A percentile compares a stretch with the other conserved stretches of the same genome.
Conservation (phyloP, 805 yeast genomes). For the Ogataea trehalophila region DNA sequence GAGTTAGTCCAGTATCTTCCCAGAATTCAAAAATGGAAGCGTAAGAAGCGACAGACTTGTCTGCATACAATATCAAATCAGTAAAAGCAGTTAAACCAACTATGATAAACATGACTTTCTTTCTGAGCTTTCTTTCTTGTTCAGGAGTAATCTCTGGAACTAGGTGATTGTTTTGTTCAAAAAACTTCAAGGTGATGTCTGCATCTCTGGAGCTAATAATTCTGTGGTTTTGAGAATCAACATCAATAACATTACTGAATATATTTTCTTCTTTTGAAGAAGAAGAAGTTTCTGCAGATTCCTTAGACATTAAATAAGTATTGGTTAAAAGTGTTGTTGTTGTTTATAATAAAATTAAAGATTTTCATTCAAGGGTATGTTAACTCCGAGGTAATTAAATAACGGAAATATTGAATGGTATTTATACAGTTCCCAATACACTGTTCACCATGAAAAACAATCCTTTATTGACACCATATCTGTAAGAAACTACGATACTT, state of each 20-base stretch:
- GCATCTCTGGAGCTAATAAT: constrained; percentile 13
- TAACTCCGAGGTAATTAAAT: too few relatives aligned
- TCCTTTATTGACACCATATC: too few relatives aligned
- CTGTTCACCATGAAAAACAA: too few relatives aligned
- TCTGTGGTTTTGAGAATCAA: background rate
- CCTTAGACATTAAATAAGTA: too few relatives aligned
- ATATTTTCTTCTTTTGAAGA: background rate
- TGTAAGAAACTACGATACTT: too few relatives aligned
- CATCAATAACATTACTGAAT: background rate
- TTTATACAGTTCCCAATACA: too few relatives aligned
- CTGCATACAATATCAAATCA: constrained; percentile 26
- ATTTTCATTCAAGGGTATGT: too few relatives aligned
- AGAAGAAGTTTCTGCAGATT: background rate
- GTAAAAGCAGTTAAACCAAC: constrained; percentile 15
- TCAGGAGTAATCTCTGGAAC: constrained; percentile 10
- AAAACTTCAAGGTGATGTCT: constrained; percentile 19
- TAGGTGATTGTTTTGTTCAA: constrained; percentile 11
- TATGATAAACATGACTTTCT: constrained; percentile 13
- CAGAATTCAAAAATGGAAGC: constrained; percentile 36
- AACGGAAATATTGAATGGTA: too few relatives aligned
- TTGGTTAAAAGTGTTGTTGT: too few relatives aligned
- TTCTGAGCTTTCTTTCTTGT: constrained; percentile 6
- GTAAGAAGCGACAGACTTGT: constrained; percentile 36
- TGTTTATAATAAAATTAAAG: too few relatives aligned
- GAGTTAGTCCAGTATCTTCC: constrained; percentile 38